Evolutionary conservation across 768 basidiomycete species (phyloP).

Genomic region (Podaxis pistillaris): DNA sequence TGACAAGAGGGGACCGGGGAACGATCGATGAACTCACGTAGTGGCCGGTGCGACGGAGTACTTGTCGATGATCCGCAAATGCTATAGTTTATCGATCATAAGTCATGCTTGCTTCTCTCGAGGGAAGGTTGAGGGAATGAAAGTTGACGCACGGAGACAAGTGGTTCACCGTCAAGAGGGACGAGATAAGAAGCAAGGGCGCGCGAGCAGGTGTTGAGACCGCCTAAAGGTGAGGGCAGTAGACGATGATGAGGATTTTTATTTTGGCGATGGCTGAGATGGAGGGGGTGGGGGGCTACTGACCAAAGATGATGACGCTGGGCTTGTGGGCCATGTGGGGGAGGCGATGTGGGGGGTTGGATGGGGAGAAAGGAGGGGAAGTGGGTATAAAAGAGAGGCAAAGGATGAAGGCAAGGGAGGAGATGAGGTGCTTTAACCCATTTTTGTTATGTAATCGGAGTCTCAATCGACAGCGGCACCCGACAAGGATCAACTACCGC

Average conservation of each 20-base stretch:
- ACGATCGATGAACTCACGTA: conserved; percentile 24
- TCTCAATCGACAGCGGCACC: conserved; percentile 11
- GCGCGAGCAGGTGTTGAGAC: conserved; percentile 77
- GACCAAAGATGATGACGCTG: conserved; percentile 13
- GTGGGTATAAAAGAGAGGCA: conserved; percentile 1
- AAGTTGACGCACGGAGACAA: conserved; percentile 62
- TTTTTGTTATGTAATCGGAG: conserved; percentile 14
- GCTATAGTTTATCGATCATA: conserved; percentile 17
- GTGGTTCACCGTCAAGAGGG: conserved; percentile 61
- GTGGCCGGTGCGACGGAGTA: conserved; percentile 34
- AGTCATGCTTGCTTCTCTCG: background rate
- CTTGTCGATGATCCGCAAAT: conserved; percentile 28
- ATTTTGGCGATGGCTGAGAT: conserved; percentile 6
- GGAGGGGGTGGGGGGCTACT: background rate
- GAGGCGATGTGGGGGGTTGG: background rate
- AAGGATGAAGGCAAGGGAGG: background rate
- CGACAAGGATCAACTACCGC: conserved; percentile 16
- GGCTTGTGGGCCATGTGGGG: conserved; percentile 10
- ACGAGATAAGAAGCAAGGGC: conserved; percentile 67
- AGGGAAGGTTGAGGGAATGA: background rate
- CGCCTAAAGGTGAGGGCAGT: conserved; percentile 46
- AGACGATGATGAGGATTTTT: background rate
- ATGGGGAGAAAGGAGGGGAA: background rate
- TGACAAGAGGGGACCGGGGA: background rate
- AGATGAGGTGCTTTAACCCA: conserved; percentile 8